Conservation (phyloP, 2,329 filamentous ascomycete genomes). For the Seiridium cupressi region DNA sequence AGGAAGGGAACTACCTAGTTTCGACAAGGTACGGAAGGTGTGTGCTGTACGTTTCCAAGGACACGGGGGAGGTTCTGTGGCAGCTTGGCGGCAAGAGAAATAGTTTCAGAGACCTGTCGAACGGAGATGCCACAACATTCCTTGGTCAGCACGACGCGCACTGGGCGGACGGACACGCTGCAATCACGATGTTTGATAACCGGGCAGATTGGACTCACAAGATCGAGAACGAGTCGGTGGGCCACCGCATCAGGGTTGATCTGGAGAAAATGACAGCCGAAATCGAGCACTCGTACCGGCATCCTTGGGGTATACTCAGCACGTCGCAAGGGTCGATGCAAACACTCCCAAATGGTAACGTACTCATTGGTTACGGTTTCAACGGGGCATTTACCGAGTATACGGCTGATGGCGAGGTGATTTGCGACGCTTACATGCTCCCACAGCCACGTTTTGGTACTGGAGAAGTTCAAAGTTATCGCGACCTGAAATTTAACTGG, state of each 20-base stretch:
- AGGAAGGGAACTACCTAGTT: too few relatives aligned
- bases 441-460: neutral
- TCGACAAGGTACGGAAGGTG: too few relatives aligned
- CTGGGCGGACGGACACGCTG: conserved; percentile 32
- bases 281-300: conserved; percentile 32
- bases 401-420: conserved; percentile 17
- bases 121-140: conserved; percentile 43
- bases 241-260: conserved; percentile 31
- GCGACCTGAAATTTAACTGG: neutral
- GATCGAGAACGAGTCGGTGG: conserved; percentile 11
- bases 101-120: conserved; percentile 35
- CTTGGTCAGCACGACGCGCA: conserved; percentile 52
- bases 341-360: conserved; percentile 37
- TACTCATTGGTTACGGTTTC: conserved; percentile 41
- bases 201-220: conserved; percentile 30
- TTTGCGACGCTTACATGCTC: conserved; percentile 9
- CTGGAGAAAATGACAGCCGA: conserved; percentile 33
- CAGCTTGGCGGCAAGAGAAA: conserved; percentile 47
- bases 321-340: conserved; percentile 44
- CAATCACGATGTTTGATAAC: conserved; percentile 41
- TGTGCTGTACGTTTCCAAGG: too few relatives aligned
- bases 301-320: conserved; percentile 36
- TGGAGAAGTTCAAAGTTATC: neutral
- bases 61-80: conserved; percentile 46
- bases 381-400: conserved; percentile 25